phyloP scores from a whole-genome alignment of 192 early-diverging fungal species.

The Rhizoclosmatium globosum region DNA sequence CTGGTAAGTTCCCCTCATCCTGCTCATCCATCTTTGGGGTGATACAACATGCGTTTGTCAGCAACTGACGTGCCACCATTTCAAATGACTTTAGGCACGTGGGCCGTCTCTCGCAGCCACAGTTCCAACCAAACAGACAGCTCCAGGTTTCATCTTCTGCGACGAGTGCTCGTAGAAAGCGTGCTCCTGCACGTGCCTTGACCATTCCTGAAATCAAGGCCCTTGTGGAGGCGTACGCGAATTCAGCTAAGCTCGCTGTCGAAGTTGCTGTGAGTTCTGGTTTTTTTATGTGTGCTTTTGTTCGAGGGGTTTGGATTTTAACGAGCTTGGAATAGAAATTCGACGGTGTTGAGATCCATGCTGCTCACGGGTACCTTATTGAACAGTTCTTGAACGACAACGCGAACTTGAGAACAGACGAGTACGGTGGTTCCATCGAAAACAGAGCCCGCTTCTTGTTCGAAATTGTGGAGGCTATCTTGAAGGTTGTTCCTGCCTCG shows the following conservation, averaged over 20 bases:
- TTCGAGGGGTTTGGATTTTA: neutral
- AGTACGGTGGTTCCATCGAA: slow-evolving; percentile 91
- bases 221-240: slow-evolving; percentile 65
- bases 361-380: slow-evolving; percentile 90
- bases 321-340: slow-evolving; percentile 46
- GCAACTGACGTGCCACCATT: too few species aligned
- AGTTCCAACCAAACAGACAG: slow-evolving; percentile 43
- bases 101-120: slow-evolving; percentile 47
- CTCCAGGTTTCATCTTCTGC: slow-evolving; percentile 50
- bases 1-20: slow-evolving; percentile 49
- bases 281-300: neutral
- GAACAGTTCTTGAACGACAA: slow-evolving; percentile 82
- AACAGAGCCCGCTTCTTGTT: slow-evolving; percentile 83
- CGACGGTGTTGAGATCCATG: slow-evolving; percentile 40
- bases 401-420: slow-evolving; percentile 86
- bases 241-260: slow-evolving; percentile 25
- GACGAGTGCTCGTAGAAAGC: slow-evolving; percentile 26
- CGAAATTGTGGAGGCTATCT: slow-evolving; percentile 61
- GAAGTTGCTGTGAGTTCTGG: slow-evolving; percentile 4
- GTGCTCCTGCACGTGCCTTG: slow-evolving; percentile 63
- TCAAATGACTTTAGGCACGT: slow-evolving; percentile 17
- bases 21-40: neutral
- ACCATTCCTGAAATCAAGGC: slow-evolving; percentile 72
- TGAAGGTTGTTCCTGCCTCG: slow-evolving; percentile 42
- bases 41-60: too few species aligned